phyloP scores from a whole-genome alignment of 345 rosid species.

The Cardamine resedifolia region DNA sequence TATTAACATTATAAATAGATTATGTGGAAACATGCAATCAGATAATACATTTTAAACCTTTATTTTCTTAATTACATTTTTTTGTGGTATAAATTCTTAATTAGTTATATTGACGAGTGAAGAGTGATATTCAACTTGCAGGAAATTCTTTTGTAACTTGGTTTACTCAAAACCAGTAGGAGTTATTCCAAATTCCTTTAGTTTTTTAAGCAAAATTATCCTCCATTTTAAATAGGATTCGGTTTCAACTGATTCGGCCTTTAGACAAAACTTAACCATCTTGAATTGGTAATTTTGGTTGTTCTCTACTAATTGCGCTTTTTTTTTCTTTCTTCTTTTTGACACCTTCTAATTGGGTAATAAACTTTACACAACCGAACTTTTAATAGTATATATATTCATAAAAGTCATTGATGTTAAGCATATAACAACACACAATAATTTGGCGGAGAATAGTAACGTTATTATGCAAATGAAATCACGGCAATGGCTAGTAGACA shows the following conservation, averaged over 20 bases:
- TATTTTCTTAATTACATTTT: no score
- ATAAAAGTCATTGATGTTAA: neutral
- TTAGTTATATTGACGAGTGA: no score
- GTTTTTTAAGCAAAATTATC: no score
- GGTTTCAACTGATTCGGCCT: neutral
- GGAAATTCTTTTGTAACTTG: neutral
- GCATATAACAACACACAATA: slow-evolving; percentile 14
- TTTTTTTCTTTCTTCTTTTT: neutral
- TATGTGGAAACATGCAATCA: neutral
- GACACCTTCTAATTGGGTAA: neutral
- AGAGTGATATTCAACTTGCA: neutral
- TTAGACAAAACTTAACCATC: neutral
- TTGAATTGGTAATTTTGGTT: neutral
- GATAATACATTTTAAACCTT: neutral
- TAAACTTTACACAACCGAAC: neutral
- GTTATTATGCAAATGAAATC: slow-evolving; percentile 17
- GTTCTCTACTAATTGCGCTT: neutral
- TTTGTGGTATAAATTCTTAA: no score
- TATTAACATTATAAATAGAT: neutral
- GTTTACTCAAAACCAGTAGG: neutral
- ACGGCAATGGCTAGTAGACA: slow-evolving; percentile 27
- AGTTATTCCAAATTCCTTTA: neutral
- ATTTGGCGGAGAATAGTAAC: slow-evolving; percentile 20
- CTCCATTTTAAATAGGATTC: neutral
- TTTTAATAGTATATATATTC: neutral